Conservation (phyloP, 441 rosid genomes). For the Gossypium lobatum region DNA sequence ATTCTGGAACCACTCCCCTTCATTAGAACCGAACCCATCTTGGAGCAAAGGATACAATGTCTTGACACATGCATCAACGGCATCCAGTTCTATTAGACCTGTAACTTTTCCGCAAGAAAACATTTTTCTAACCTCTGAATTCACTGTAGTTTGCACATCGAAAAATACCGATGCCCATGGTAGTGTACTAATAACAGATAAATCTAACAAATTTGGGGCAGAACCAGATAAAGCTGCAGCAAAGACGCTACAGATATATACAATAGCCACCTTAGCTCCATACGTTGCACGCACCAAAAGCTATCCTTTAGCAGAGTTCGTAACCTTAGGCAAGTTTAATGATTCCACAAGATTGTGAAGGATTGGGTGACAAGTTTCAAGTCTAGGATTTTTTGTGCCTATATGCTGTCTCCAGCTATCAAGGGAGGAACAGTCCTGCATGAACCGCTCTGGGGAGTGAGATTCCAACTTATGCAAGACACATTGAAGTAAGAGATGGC, state of each 20-base stretch:
- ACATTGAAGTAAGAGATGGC: conserved; percentile 70
- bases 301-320: conserved; percentile 83
- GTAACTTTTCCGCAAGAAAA: conserved; percentile 32
- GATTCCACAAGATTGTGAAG: conserved; percentile 49
- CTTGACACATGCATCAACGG: conserved; percentile 46
- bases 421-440: conserved; percentile 51
- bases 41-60: conserved; percentile 47
- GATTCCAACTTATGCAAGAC: conserved; percentile 63
- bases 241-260: conserved; percentile 64
- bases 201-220: conserved; percentile 38
- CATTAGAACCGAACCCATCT: conserved; percentile 29
- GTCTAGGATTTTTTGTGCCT: conserved; percentile 51
- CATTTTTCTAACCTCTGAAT: conserved; percentile 36
- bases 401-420: conserved; percentile 67
- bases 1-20: conserved; percentile 32
- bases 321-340: conserved; percentile 71
- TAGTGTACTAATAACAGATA: conserved; percentile 39
- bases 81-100: conserved; percentile 59
- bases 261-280: conserved; percentile 75
- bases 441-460: conserved; percentile 34
- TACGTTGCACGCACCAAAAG: conserved; percentile 80
- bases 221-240: conserved; percentile 75
- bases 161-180: conserved; percentile 58
- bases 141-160: conserved; percentile 45
- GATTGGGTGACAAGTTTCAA: conserved; percentile 52